phyloP scores from a whole-genome alignment of 176 grass and related monocot species.

The Zizania latifolia region DNA sequence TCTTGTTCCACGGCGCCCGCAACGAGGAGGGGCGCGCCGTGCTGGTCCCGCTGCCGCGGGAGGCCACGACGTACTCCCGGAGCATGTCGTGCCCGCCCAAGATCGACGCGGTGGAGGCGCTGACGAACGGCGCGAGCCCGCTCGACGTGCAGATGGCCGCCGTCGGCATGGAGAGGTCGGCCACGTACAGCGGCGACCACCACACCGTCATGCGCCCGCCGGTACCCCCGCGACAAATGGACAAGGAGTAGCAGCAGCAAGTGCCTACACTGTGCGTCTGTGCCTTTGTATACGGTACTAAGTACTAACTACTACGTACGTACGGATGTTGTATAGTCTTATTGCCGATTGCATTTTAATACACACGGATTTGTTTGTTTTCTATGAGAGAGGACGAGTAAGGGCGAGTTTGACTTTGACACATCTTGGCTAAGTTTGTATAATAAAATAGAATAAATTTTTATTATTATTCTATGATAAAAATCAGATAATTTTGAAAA shows the following conservation, averaged over 20 bases:
- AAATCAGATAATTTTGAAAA: too few species aligned
- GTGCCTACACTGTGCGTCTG: too few species aligned
- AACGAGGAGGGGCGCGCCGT: conserved; percentile 43
- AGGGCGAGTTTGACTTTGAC: too few species aligned
- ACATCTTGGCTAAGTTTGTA: too few species aligned
- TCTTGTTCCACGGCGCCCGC: conserved; percentile 27
- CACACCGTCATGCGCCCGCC: conserved; percentile 57
- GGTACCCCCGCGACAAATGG: conserved; percentile 37
- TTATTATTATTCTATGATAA: too few species aligned
- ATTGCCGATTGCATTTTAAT: background rate
- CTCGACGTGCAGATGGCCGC: background rate
- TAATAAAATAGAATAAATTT: too few species aligned
- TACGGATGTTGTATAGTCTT: background rate
- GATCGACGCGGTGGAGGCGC: conserved; percentile 20
- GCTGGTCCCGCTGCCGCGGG: conserved; percentile 69
- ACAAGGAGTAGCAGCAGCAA: conserved; percentile 2
- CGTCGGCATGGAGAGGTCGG: conserved; percentile 41
- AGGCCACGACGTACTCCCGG: conserved; percentile 23
- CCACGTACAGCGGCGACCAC: conserved; percentile 26
- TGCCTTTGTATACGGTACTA: background rate
- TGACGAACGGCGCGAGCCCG: background rate
- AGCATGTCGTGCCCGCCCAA: conserved; percentile 76
- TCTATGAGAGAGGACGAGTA: background rate
- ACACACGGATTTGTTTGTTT: background rate
- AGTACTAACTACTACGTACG: background rate